Evolutionary conservation across 768 basidiomycete genomes (phyloP).

Genomic region (Xerocomellus intermedius): DNA sequence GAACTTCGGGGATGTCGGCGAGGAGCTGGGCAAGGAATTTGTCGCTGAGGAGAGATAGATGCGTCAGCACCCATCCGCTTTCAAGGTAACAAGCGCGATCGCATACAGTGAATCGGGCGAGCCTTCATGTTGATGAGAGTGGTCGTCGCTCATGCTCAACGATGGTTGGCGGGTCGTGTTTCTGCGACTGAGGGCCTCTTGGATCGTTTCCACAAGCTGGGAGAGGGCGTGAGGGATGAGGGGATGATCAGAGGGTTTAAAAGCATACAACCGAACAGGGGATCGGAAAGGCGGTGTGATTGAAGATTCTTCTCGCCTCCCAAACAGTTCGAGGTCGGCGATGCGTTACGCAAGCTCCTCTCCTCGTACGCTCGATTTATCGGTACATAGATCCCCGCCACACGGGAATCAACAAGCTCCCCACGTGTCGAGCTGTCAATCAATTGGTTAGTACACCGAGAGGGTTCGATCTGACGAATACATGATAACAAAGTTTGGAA

Average conservation of each 20-base stretch:
- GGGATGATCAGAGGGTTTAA: slow-evolving; percentile 1
- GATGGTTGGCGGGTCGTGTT: neutral
- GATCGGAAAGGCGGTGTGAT: neutral
- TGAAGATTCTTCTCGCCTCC: neutral
- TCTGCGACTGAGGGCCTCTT: neutral
- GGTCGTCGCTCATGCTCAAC: slow-evolving; percentile 1
- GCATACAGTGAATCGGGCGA: slow-evolving; percentile 13
- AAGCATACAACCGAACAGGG: neutral
- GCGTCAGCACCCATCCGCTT: neutral
- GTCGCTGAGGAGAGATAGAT: neutral
- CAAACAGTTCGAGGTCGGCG: neutral
- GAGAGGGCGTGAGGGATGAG: neutral
- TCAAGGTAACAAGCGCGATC: neutral
- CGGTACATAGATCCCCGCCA: neutral
- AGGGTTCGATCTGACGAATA: neutral
- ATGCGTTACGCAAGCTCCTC: neutral
- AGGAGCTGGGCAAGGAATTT: slow-evolving; percentile 15
- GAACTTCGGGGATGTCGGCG: neutral
- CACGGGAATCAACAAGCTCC: neutral
- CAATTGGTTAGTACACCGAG: neutral
- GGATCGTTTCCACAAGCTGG: neutral
- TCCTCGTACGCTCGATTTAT: neutral
- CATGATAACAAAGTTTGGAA: neutral
- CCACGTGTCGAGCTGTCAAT: neutral
- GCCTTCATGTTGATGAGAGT: neutral